These are phyloP conservation scores for Brassica carinata DNA, from an alignment of 345 rosid genomes.

Conservation along the genomic window DNA sequence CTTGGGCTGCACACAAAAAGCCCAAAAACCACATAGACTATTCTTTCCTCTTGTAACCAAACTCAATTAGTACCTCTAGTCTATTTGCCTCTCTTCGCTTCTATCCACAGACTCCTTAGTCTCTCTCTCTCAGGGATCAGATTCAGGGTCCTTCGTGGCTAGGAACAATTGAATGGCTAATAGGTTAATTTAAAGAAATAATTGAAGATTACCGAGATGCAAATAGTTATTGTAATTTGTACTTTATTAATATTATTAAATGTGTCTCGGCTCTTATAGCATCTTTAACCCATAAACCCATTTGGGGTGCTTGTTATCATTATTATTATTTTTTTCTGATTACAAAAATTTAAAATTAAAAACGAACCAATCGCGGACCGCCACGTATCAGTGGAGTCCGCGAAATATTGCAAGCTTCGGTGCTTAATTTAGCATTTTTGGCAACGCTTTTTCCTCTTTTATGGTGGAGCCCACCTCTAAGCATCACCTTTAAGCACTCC, in stretches of 20 bases:
- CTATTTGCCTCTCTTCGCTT: slow-evolving; percentile 46
- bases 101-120: slow-evolving; percentile 86
- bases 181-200: neutral
- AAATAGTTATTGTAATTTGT: neutral
- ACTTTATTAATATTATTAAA: neutral
- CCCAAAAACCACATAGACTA: neutral
- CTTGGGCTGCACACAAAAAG: slow-evolving; percentile 46
- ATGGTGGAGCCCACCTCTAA: too few species aligned
- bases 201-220: neutral
- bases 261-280: neutral
- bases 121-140: slow-evolving; percentile 59
- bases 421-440: too few species aligned
- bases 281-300: too few species aligned
- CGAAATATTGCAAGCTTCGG: too few species aligned
- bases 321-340: too few species aligned
- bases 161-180: slow-evolving; percentile 50
- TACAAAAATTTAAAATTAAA: too few species aligned
- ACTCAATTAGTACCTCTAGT: neutral
- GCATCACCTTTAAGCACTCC: too few species aligned
- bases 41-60: neutral
- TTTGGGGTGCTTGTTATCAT: too few species aligned
- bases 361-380: too few species aligned
- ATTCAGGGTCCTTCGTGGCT: slow-evolving; percentile 61
- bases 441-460: too few species aligned
- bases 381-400: too few species aligned